phyloP scores from a whole-genome alignment of 176 grass and related monocot species.

The Eragrostis curvula region DNA sequence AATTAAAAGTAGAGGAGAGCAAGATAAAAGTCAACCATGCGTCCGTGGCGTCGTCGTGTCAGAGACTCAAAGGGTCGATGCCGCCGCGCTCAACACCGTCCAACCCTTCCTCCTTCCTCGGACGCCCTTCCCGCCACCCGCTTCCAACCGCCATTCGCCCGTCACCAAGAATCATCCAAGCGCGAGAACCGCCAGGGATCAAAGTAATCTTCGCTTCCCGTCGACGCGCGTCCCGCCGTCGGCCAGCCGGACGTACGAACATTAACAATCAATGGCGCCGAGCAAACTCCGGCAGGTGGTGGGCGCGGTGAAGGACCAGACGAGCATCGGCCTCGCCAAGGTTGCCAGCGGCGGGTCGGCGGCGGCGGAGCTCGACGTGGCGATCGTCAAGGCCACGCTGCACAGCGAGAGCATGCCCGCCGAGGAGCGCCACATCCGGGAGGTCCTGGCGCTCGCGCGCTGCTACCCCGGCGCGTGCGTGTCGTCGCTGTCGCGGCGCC shows the following conservation, averaged over 20 bases:
- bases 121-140: conserved; percentile 31
- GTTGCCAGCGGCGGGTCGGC: conserved; percentile 50
- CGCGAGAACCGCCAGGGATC: neutral
- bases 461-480: conserved; percentile 61
- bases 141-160: neutral
- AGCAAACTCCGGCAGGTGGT: conserved; percentile 82
- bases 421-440: conserved; percentile 76
- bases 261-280: conserved; percentile 51
- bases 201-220: neutral
- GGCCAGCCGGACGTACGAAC: neutral
- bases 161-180: no score
- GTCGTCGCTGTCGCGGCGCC: conserved; percentile 56
- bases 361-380: conserved; percentile 76
- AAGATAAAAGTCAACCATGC: no score
- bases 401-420: conserved; percentile 82
- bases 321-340: conserved; percentile 86
- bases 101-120: conserved; percentile 39
- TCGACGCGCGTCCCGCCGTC: neutral
- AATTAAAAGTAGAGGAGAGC: no score
- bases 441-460: conserved; percentile 76
- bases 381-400: conserved; percentile 80
- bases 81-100: conserved; percentile 19
- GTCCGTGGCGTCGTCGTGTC: neutral
- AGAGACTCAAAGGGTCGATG: neutral
- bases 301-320: conserved; percentile 89